Conservation (phyloP, 2,329 filamentous ascomycete species). For the Pseudonectria foliicola region DNA sequence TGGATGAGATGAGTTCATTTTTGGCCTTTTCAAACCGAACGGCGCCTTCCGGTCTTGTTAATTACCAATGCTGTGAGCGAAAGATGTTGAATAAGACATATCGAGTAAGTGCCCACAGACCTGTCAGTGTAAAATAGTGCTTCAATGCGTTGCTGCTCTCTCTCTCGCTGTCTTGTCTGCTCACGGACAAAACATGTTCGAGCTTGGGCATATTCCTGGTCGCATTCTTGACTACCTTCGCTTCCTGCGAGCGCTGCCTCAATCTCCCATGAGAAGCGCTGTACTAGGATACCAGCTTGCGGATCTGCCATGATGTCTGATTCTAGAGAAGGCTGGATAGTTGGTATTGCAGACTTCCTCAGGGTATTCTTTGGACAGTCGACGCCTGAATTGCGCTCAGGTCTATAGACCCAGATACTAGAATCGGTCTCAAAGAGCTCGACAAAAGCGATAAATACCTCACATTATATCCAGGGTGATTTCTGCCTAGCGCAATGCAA, state of each 20-base stretch:
- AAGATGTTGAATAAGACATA: no score
- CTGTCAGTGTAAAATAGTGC: slow-evolving; percentile 1
- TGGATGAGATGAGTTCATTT: slow-evolving; percentile 3
- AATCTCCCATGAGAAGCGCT: slow-evolving; percentile 9
- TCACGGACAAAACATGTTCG: neutral
- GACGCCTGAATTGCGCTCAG: no score
- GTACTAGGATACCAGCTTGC: slow-evolving; percentile 5
- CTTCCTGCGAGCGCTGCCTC: neutral
- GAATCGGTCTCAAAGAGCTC: no score
- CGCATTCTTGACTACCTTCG: slow-evolving; percentile 2
- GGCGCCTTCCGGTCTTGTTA: slow-evolving; percentile 2
- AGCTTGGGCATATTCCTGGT: slow-evolving; percentile 2
- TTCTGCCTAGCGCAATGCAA: no score
- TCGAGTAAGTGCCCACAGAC: no score
- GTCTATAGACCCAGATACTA: no score
- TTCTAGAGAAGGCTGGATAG: no score
- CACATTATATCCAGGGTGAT: no score
- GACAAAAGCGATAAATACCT: no score
- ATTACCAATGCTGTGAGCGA: no score
- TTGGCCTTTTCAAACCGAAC: slow-evolving; percentile 2
- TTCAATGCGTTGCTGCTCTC: slow-evolving; percentile 2
- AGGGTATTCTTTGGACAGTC: no score
- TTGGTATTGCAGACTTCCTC: no score
- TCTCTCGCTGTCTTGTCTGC: slow-evolving; percentile 1
- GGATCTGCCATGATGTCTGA: slow-evolving; percentile 4